Percentiles rank a stretch among this genome's conserved stretches.
These are phyloP conservation scores for Candida sojae DNA, from an alignment of 1,139 yeast species.

Conservation along the genomic window DNA sequence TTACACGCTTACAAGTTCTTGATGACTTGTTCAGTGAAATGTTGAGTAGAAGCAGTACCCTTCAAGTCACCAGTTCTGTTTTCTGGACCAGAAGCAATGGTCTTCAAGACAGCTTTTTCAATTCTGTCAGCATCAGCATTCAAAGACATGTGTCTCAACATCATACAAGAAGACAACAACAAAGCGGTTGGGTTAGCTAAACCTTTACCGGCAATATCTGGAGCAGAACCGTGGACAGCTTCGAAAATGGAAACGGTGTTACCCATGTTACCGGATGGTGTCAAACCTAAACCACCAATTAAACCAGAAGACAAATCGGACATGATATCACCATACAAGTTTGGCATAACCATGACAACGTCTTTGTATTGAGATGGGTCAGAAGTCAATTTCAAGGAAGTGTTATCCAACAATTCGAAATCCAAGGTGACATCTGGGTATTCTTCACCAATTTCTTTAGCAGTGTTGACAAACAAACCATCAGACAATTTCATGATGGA, in stretches of 20 bases:
- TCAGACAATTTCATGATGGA: constrained; percentile 97
- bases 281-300: constrained; percentile 97
- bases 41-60: constrained; percentile 86
- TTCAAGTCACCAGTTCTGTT: constrained; percentile 93
- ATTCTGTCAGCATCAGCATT: constrained; percentile 77
- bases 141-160: constrained; percentile 98
- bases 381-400: constrained; percentile 85
- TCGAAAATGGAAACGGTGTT: constrained; percentile 95
- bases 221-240: constrained; percentile 99
- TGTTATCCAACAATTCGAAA: constrained; percentile 91
- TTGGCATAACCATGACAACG: constrained; percentile 98
- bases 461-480: constrained; percentile 92
- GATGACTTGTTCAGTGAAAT: constrained; percentile 76
- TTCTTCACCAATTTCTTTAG: constrained; percentile 84
- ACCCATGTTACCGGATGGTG: constrained; percentile 99
- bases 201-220: constrained; percentile 97
- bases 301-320: constrained; percentile 96
- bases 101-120: constrained; percentile 84
- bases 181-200: constrained; percentile 98
- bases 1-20: constrained; percentile 37
- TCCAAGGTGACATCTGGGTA: constrained; percentile 86
- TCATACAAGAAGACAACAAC: constrained; percentile 93
- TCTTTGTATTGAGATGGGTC: constrained; percentile 80
- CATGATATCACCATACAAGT: constrained; percentile 97
- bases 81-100: constrained; percentile 94